phyloP scores from a whole-genome alignment of 306 rosid species.

The Cucumis cinereus region DNA sequence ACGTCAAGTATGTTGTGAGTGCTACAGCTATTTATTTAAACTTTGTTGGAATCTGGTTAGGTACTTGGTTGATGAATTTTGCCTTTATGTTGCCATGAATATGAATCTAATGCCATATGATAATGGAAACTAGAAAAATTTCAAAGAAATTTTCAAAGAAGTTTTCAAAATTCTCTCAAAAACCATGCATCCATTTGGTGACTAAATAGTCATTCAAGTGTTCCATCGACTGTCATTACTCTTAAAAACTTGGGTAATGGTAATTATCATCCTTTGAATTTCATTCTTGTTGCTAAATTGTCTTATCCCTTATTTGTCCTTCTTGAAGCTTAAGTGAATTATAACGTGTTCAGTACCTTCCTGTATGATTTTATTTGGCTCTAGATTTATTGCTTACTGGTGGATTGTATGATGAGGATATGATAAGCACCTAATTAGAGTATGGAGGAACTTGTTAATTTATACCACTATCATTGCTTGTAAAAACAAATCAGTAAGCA shows the following conservation, averaged over 20 bases:
- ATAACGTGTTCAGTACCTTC: not conserved
- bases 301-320: not conserved
- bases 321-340: not conserved
- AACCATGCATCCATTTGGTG: not conserved
- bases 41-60: not conserved
- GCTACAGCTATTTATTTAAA: not conserved
- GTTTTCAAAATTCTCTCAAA: not conserved
- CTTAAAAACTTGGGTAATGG: not conserved
- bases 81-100: not conserved
- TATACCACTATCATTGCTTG: not conserved
- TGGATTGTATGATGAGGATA: not conserved
- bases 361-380: not conserved
- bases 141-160: not conserved
- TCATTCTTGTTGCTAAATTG: not conserved
- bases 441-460: not conserved
- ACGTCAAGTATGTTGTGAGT: no score
- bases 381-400: not conserved
- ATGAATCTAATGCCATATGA: not conserved
- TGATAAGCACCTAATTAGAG: not conserved
- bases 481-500: no score
- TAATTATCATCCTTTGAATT: not conserved
- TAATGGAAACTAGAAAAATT: no score
- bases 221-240: not conserved
- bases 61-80: not conserved
- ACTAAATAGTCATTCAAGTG: not conserved